phyloP scores from a whole-genome alignment of 805 yeast genomes.

The Nakazawaea pomicola region DNA sequence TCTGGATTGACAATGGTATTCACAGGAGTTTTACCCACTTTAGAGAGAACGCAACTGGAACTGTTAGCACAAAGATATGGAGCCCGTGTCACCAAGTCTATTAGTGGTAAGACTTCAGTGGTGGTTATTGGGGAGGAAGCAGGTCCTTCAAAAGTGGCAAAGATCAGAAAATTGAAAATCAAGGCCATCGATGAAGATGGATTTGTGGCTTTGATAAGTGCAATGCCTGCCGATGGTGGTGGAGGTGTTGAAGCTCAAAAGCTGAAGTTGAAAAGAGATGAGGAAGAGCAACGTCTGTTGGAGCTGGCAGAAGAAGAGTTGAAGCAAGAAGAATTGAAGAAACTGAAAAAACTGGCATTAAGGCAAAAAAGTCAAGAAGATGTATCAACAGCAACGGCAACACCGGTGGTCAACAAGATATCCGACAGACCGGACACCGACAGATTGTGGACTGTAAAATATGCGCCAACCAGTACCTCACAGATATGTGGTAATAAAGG shows the following conservation, averaged over 20 bases:
- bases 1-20: conserved; percentile 88
- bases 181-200: conserved; percentile 89
- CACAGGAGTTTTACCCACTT: conserved; percentile 80
- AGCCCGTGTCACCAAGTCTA: conserved; percentile 82
- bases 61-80: conserved; percentile 80
- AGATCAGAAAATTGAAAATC: conserved; percentile 64
- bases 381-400: too few relatives aligned
- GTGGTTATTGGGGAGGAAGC: conserved; percentile 95
- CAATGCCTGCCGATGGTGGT: conserved; percentile 93
- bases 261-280: conserved; percentile 63
- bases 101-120: conserved; percentile 78
- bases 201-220: conserved; percentile 61
- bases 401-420: conserved; percentile 20
- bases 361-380: too few relatives aligned
- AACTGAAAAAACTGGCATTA: conserved; percentile 20
- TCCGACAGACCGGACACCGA: conserved; percentile 45
- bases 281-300: conserved; percentile 55
- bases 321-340: conserved; percentile 29
- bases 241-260: conserved; percentile 71
- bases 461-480: conserved; percentile 72
- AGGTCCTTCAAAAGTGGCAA: conserved; percentile 89
- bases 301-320: conserved; percentile 49
- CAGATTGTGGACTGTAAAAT: conserved; percentile 86
- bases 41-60: conserved; percentile 75
- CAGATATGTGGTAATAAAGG: conserved; percentile 93